Evolutionary conservation across 306 rosid species (phyloP).

Genomic region (Cyamopsis tetragonoloba): DNA sequence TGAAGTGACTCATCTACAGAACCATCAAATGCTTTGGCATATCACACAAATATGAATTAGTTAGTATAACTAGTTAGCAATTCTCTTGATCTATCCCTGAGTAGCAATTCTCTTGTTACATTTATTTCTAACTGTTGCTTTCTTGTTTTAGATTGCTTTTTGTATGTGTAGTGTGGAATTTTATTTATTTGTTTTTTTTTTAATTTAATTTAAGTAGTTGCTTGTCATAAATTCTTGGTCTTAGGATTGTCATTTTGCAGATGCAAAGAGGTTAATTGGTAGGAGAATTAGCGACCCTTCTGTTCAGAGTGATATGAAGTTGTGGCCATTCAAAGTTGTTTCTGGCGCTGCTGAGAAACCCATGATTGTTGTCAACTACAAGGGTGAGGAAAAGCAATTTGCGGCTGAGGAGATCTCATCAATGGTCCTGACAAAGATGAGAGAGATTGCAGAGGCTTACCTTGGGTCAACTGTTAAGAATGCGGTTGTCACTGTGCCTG

Average conservation of each 20-base stretch:
- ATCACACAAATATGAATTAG: no score
- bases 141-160: not conserved
- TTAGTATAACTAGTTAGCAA: no score
- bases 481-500: conserved; percentile 80
- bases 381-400: conserved; percentile 59
- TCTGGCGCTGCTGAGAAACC: conserved; percentile 64
- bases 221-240: not conserved
- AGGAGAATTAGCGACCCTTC: conserved; percentile 60
- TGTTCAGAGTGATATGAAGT: conserved; percentile 69
- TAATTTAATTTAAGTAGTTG: not conserved
- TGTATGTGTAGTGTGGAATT: not conserved
- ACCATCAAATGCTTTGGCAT: no score
- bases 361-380: conserved; percentile 53
- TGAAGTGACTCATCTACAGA: no score
- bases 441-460: conserved; percentile 84
- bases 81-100: no score
- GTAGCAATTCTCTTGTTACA: no score
- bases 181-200: not conserved
- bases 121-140: not conserved
- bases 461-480: conserved; percentile 64
- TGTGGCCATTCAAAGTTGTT: conserved; percentile 69
- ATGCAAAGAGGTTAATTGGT: conserved; percentile 81
- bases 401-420: conserved; percentile 69
- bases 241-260: conserved; percentile 26
- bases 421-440: conserved; percentile 71